phyloP scores from a whole-genome alignment of 495 filamentous ascomycete species.

The Xylaria curta region DNA sequence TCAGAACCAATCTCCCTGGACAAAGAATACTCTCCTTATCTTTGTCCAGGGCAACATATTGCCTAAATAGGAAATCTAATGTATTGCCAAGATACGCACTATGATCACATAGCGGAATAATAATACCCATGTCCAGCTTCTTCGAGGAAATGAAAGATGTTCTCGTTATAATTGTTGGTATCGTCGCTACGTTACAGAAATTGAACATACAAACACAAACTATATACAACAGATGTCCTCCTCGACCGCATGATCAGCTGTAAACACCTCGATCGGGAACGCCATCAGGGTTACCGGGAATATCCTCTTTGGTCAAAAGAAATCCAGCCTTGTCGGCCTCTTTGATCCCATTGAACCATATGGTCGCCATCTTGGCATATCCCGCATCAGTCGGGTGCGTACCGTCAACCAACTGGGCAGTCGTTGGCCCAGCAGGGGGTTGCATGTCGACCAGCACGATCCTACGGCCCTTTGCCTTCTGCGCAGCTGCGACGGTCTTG shows the following conservation, averaged over 20 bases:
- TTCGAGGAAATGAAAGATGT: neutral
- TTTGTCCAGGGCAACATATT: too few species aligned
- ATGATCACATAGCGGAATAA: neutral
- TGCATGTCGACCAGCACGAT: conserved; percentile 59
- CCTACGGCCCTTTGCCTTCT: conserved; percentile 39
- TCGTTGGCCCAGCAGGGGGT: conserved; percentile 37
- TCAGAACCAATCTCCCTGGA: too few species aligned
- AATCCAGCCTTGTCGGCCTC: conserved; percentile 35
- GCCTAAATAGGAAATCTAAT: too few species aligned
- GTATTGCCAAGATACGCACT: too few species aligned
- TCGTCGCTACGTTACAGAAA: neutral
- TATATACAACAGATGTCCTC: conserved; percentile 5
- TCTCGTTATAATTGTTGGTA: neutral
- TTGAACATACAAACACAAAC: neutral
- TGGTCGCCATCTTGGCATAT: conserved; percentile 58
- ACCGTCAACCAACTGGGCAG: conserved; percentile 48
- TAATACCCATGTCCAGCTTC: neutral
- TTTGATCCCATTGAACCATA: conserved; percentile 56
- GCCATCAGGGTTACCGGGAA: conserved; percentile 45
- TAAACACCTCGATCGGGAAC: conserved; percentile 28
- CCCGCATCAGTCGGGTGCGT: conserved; percentile 58
- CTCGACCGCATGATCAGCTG: neutral
- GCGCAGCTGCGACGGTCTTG: conserved; percentile 38
- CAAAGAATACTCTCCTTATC: too few species aligned
- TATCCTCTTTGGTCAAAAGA: conserved; percentile 41